Base-by-base conservation (phyloP, 2,329 filamentous ascomycete genomes). In the Fusarium azukiicola region DNA sequence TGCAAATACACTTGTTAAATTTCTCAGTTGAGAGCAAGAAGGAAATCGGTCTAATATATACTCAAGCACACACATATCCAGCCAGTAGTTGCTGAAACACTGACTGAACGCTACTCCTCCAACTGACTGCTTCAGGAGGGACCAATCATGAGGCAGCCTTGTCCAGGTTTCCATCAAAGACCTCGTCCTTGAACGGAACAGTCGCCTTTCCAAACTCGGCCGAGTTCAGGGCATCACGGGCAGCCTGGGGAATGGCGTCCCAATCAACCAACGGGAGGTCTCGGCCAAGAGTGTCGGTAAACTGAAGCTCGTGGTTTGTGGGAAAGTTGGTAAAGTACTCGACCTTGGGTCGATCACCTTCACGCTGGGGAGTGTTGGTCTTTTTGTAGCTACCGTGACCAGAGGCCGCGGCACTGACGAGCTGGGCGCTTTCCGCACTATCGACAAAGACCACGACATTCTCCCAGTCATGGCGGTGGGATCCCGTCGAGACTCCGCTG, bases 391-490 rank as follows among this genome's bases (percentile, higher is more conserved):
- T 74, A n/a, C 87, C 86, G 72, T 89, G 88, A 21, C 80, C 84
- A 6, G 87, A 88, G 5, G 85, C 83, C 16, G 84, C 84, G 19
- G 84, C 81, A 9, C 83, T 87, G n/a, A 85, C 70, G 66, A 90
- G 86, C 19, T 74, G 77, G 19, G 85, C 80, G 1, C 79, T 81
- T 21, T 82, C 72, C 23, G 80, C 77, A 67, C 79, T 79, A 71
- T 86, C 75, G 49, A 87, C 69, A 73, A 84, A 88, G 19, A 89
- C 80, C 5, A 89, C 82, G 21, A 81, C 75, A 67, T 81, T 84
- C 77, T 89, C 87, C 87, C 87, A 89, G 77, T 89, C 88, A 74
- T 88, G 86, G 6, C 87, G 86, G 73, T 89, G 87, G 44, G 84
- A 83, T 8, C 88, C 82, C 3, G 73, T 68, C 11, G 74, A 66